Evolutionary conservation across 2,329 filamentous ascomycete species (phyloP).

Genomic region (Monilinia fructicola): DNA sequence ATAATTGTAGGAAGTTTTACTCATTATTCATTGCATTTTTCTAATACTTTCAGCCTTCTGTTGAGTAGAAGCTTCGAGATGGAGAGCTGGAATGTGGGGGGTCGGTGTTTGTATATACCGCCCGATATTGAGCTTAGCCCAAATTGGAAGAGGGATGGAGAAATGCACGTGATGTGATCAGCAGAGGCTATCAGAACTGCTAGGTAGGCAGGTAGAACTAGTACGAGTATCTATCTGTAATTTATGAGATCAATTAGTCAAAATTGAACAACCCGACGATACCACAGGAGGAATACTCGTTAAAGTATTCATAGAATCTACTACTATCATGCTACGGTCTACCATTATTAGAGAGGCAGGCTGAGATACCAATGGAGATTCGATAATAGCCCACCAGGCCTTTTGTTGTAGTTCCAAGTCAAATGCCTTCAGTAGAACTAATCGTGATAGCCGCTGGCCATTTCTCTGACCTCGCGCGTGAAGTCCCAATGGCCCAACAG

Average conservation of each 20-base stretch:
- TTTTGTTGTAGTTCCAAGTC: no score
- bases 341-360: constrained; percentile 1
- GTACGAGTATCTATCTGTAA: no score
- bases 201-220: no score
- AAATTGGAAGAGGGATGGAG: constrained; percentile 16
- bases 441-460: not conserved
- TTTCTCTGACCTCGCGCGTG: not conserved
- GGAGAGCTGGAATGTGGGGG: constrained; percentile 24
- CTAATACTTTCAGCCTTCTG: constrained; percentile 18
- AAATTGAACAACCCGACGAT: no score
- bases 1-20: not conserved
- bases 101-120: constrained; percentile 18
- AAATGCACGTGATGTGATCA: constrained; percentile 2
- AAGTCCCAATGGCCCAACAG: not conserved
- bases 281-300: no score
- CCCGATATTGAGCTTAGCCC: constrained; percentile 5
- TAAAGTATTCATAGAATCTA: not conserved
- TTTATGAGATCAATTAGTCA: no score
- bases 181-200: no score
- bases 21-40: constrained; percentile 4
- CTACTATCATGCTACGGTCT: no score
- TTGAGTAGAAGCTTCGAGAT: constrained; percentile 20
- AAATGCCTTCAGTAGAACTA: no score
- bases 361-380: no score
- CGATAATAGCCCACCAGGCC: no score